Percentiles rank a stretch among this genome's conserved stretches.
Conservation (phyloP, 2,329 filamentous ascomycete species). For the Orbilia quercus region DNA sequence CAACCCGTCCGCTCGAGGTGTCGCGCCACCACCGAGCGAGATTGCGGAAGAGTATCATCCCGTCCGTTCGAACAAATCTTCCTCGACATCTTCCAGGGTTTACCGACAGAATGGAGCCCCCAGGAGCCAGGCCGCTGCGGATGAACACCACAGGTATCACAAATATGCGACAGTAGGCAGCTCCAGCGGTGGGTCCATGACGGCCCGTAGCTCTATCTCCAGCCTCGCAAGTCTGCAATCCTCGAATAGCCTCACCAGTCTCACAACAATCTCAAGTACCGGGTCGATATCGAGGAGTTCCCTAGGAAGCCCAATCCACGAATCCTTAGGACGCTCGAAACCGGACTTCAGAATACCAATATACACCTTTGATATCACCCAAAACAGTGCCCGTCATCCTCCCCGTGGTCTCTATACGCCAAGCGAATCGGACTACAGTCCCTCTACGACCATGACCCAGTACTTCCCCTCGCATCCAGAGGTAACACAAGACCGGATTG, state of each 20-base stretch:
- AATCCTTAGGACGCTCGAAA: slow-evolving; percentile 44
- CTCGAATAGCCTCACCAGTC: slow-evolving; percentile 44
- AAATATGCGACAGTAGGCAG: slow-evolving; percentile 54
- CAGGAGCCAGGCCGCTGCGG: slow-evolving; percentile 19
- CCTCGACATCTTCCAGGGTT: slow-evolving; percentile 47
- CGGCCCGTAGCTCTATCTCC: slow-evolving; percentile 52
- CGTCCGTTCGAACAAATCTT: slow-evolving; percentile 43
- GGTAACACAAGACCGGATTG: slow-evolving; percentile 44
- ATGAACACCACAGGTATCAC: slow-evolving; percentile 43
- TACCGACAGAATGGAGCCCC: slow-evolving; percentile 36
- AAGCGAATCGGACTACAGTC: slow-evolving; percentile 53
- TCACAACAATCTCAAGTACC: slow-evolving; percentile 48
- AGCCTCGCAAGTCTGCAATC: slow-evolving; percentile 50
- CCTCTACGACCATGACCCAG: slow-evolving; percentile 49
- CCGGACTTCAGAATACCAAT: slow-evolving; percentile 54
- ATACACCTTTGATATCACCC: slow-evolving; percentile 48
- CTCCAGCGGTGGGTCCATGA: slow-evolving; percentile 52
- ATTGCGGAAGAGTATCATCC: slow-evolving; percentile 23
- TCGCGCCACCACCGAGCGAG: slow-evolving; percentile 13
- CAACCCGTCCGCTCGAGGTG: slow-evolving; percentile 45
- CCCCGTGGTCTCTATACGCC: slow-evolving; percentile 52
- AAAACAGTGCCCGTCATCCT: slow-evolving; percentile 40
- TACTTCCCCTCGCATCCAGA: slow-evolving; percentile 48
- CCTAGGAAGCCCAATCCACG: slow-evolving; percentile 49
- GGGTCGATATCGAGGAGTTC: slow-evolving; percentile 48